Conservation (phyloP, 2,329 filamentous ascomycete species). For the Ascochyta viciae-villosae region DNA sequence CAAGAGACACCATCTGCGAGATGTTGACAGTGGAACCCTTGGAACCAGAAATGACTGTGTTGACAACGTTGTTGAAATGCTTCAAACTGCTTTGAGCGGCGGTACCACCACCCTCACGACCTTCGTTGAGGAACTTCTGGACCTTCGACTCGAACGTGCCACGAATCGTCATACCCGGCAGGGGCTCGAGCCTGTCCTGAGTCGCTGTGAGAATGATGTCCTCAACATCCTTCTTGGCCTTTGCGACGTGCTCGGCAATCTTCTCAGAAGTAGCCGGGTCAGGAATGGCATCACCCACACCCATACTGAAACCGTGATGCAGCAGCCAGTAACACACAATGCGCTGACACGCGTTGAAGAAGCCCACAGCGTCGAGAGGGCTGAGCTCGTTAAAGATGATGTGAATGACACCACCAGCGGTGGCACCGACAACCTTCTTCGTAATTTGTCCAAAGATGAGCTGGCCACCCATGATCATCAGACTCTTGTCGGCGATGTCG, state of each 20-base stretch:
- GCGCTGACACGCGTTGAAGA: slow-evolving; percentile 94
- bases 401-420: slow-evolving; percentile 89
- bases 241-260: slow-evolving; percentile 81
- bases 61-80: slow-evolving; percentile 93
- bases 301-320: slow-evolving; percentile 96
- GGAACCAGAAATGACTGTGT: slow-evolving; percentile 95
- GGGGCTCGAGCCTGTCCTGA: slow-evolving; percentile 84
- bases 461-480: slow-evolving; percentile 85
- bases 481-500: slow-evolving; percentile 78
- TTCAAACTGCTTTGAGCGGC: slow-evolving; percentile 91
- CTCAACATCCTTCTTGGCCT: slow-evolving; percentile 82
- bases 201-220: slow-evolving; percentile 79
- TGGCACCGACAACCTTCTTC: slow-evolving; percentile 94
- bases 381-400: slow-evolving; percentile 96
- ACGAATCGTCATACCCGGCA: slow-evolving; percentile 97
- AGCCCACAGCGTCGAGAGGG: slow-evolving; percentile 82
- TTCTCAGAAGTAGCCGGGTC: slow-evolving; percentile 83
- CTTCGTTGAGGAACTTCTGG: slow-evolving; percentile 89
- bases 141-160: slow-evolving; percentile 98
- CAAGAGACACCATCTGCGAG: slow-evolving; percentile 97
- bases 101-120: slow-evolving; percentile 95
- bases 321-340: slow-evolving; percentile 98
- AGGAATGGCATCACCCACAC: slow-evolving; percentile 97
- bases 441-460: slow-evolving; percentile 88
- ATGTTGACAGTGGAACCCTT: slow-evolving; percentile 99